A percentile compares a stretch with the other conserved stretches of the same genome.
Conservation (phyloP, 305 asterid genomes). For the Plantago rigida region DNA sequence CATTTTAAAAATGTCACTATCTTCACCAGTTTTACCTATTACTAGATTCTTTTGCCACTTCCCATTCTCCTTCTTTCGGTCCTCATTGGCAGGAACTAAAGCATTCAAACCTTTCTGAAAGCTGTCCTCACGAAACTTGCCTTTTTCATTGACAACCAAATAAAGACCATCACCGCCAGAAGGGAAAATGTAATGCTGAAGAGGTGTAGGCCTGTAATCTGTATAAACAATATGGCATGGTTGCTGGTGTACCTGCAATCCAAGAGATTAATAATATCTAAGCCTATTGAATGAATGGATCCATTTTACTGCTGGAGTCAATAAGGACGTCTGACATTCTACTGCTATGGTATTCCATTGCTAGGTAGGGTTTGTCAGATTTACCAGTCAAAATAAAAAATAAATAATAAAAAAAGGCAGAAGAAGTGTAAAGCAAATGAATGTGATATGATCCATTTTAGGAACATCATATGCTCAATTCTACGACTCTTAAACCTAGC, state of each 20-base stretch:
- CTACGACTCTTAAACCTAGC: no score
- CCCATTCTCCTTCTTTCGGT: slow-evolving; percentile 52
- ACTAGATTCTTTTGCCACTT: slow-evolving; percentile 70
- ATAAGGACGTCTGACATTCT: no score
- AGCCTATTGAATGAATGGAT: background rate
- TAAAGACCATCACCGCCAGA: slow-evolving; percentile 92
- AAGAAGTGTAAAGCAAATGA: no score
- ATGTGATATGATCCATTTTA: no score
- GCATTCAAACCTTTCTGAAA: slow-evolving; percentile 91
- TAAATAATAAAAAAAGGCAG: no score
- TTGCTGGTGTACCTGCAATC: slow-evolving; percentile 83
- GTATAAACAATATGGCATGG: slow-evolving; percentile 98
- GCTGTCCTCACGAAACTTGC: slow-evolving; percentile 90
- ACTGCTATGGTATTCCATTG: no score
- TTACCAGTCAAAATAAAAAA: no score
- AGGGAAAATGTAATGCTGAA: slow-evolving; percentile 91
- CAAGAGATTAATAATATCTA: slow-evolving; percentile 22
- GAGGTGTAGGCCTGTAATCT: slow-evolving; percentile 95
- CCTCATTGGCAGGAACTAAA: slow-evolving; percentile 57
- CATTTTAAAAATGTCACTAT: slow-evolving; percentile 90
- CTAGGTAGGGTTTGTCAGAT: no score
- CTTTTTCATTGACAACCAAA: slow-evolving; percentile 87
- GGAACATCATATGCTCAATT: no score
- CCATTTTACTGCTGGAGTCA: no score
- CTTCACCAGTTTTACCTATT: slow-evolving; percentile 74